Conservation (phyloP, 202 grass and related monocot species). For the Dendrocalamus latiflorus region DNA sequence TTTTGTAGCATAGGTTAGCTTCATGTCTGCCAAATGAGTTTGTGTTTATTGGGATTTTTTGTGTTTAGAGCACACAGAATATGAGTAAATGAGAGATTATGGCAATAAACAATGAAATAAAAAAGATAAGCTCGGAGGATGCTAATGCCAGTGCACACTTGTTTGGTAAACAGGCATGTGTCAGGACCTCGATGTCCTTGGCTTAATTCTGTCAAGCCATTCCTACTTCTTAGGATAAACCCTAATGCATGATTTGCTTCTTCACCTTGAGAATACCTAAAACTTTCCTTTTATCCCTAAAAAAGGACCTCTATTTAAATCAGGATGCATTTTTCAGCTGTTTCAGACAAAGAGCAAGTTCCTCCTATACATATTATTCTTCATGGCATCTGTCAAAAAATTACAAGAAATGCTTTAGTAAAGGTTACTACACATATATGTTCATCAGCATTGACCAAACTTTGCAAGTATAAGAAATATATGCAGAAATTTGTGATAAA, state of each 20-base stretch:
- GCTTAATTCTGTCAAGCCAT: not conserved
- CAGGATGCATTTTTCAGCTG: not conserved
- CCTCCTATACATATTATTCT: not conserved
- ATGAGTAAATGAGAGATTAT: not conserved
- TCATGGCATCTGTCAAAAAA: not conserved
- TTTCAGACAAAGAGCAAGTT: not conserved
- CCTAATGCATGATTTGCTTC: not conserved
- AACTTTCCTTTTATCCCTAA: not conserved
- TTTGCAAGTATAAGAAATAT: not conserved
- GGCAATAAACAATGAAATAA: not conserved
- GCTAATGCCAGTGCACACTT: not conserved
- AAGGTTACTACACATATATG: not conserved
- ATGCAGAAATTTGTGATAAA: not conserved
- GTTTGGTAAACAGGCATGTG: not conserved
- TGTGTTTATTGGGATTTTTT: not conserved
- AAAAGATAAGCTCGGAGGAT: not conserved
- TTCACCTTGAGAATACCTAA: not conserved
- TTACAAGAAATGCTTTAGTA: not conserved
- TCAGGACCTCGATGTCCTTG: not conserved
- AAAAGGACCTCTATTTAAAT: not conserved
- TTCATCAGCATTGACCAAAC: not conserved
- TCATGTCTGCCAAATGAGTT: not conserved
- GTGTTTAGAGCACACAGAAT: not conserved
- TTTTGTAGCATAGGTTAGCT: not conserved
- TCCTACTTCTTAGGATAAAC: not conserved